Percentiles rank a stretch among this genome's conserved stretches.
Conservation (phyloP, 2,329 filamentous ascomycete genomes). For the Stagonosporopsis tanaceti region DNA sequence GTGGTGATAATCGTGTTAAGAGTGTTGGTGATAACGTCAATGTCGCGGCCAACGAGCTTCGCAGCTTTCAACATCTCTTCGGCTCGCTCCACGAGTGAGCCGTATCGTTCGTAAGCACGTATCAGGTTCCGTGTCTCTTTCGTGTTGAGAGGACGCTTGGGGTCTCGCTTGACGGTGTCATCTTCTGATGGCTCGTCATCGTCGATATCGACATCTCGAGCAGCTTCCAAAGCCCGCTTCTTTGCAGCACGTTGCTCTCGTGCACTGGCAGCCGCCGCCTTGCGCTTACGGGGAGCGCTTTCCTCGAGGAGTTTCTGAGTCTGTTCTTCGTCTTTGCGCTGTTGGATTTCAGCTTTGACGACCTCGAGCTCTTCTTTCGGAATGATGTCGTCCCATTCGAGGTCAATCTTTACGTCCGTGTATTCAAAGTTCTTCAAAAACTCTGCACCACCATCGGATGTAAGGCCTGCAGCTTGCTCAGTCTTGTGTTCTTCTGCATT, state of each 20-base stretch:
- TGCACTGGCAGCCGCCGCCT: conserved; percentile 68
- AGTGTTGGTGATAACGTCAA: conserved; percentile 77
- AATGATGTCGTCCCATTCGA: conserved; percentile 99
- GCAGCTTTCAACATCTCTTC: conserved; percentile 90
- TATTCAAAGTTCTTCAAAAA: conserved; percentile 91
- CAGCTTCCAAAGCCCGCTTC: conserved; percentile 73
- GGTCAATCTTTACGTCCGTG: conserved; percentile 94
- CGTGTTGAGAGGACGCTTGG: conserved; percentile 86
- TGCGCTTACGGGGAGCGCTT: conserved; percentile 79
- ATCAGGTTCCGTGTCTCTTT: conserved; percentile 94
- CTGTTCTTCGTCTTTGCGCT: conserved; percentile 82
- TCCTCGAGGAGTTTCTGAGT: conserved; percentile 83
- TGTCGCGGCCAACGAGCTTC: conserved; percentile 81
- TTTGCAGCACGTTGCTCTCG: conserved; percentile 73
- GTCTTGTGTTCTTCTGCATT: conserved; percentile 98
- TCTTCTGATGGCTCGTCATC: conserved; percentile 56
- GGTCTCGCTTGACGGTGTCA: conserved; percentile 71
- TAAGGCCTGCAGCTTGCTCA: conserved; percentile 90
- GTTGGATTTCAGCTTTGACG: conserved; percentile 88
- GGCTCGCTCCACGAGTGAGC: conserved; percentile 85
- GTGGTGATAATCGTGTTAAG: conserved; percentile 81
- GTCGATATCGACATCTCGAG: conserved; percentile 68
- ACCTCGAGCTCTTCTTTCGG: conserved; percentile 89
- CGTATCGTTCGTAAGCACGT: conserved; percentile 88
- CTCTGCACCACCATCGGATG: conserved; percentile 94